phyloP scores from a whole-genome alignment of 2,329 filamentous ascomycete genomes.

The Simplicillium aogashimaense region DNA sequence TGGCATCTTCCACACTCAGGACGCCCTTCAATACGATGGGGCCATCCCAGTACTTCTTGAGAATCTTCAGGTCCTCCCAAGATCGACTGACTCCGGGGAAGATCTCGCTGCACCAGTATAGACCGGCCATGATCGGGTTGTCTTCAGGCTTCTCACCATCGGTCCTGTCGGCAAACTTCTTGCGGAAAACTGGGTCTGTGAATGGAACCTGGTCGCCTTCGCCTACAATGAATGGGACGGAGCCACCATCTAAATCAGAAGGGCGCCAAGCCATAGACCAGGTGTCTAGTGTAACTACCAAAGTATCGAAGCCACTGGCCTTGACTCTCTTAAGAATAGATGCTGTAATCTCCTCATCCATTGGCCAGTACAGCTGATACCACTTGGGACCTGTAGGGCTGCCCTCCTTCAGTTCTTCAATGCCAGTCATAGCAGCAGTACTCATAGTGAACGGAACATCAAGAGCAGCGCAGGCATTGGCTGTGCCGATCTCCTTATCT shows the following conservation, averaged over 20 bases:
- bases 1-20: constrained; percentile 27
- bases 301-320: constrained; percentile 48
- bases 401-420: constrained; percentile 56
- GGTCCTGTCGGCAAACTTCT: constrained; percentile 40
- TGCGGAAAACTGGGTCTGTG: constrained; percentile 55
- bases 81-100: constrained; percentile 36
- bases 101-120: constrained; percentile 40
- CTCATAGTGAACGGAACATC: constrained; percentile 57
- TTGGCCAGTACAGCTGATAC: constrained; percentile 71
- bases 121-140: constrained; percentile 35
- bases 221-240: constrained; percentile 48
- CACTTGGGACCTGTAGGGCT: constrained; percentile 50
- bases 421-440: constrained; percentile 51
- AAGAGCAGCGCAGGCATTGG: constrained; percentile 49
- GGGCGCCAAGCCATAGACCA: constrained; percentile 61
- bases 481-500: constrained; percentile 54
- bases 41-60: constrained; percentile 52
- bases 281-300: constrained; percentile 67
- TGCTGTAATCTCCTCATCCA: constrained; percentile 52
- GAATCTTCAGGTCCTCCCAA: constrained; percentile 52
- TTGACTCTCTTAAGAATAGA: constrained; percentile 54
- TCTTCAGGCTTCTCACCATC: constrained; percentile 36
- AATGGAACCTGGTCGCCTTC: constrained; percentile 54
- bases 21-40: constrained; percentile 32
- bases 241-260: constrained; percentile 53